Conservation (phyloP, 1,284 basidiomycete species). For the Baeospora myosura region DNA sequence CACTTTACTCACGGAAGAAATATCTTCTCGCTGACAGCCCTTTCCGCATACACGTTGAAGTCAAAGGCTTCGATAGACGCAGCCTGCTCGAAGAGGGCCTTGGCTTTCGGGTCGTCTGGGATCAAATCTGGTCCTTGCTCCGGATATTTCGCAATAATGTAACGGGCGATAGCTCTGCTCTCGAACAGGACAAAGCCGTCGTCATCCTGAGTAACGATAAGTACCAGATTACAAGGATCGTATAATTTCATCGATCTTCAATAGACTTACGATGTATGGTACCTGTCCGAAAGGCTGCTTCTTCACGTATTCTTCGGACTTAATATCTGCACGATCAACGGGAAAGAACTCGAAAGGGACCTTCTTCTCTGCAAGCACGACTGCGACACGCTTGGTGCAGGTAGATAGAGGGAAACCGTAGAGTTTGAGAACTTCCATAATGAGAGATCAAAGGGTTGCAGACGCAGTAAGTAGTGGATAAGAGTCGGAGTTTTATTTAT, state of each 20-base stretch:
- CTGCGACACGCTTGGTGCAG: slow-evolving; percentile 34
- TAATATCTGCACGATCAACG: slow-evolving; percentile 34
- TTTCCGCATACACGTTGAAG: slow-evolving; percentile 6
- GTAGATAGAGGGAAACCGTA: slow-evolving; percentile 30
- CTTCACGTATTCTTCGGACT: slow-evolving; percentile 25
- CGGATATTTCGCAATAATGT: slow-evolving; percentile 35
- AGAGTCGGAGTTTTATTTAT: background rate
- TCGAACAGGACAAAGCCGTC: slow-evolving; percentile 38
- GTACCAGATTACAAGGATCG: background rate
- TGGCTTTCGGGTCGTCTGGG: slow-evolving; percentile 6
- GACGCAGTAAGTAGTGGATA: background rate
- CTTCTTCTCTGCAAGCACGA: slow-evolving; percentile 32
- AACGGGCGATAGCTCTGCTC: slow-evolving; percentile 44
- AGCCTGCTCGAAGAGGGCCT: slow-evolving; percentile 9
- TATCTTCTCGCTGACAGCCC: slow-evolving; percentile 6
- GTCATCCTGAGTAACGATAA: slow-evolving; percentile 18
- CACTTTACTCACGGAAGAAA: slow-evolving; percentile 9
- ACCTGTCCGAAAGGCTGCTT: slow-evolving; percentile 49
- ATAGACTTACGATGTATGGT: slow-evolving; percentile 38
- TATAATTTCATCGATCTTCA: background rate
- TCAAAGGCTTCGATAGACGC: slow-evolving; percentile 4
- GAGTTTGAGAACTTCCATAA: slow-evolving; percentile 25
- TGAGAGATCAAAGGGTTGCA: background rate
- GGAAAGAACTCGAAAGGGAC: slow-evolving; percentile 33
- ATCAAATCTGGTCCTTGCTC: slow-evolving; percentile 18